Evolutionary conservation across 1,284 basidiomycete genomes (phyloP).

Genomic region (Schizophyllum commune): DNA sequence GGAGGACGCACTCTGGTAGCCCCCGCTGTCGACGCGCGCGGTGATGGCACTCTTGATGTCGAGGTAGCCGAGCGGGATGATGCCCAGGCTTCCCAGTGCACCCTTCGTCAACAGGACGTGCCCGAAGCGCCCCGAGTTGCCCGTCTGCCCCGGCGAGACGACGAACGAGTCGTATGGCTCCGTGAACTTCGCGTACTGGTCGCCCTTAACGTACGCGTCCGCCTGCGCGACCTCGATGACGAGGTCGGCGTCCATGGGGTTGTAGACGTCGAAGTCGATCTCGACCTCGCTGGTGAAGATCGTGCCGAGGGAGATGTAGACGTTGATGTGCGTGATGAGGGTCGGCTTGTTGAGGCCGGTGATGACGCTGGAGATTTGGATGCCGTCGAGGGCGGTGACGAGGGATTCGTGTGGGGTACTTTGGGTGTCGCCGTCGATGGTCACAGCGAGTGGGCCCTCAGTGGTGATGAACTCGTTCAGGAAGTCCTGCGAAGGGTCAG

Average conservation of each 20-base stretch:
- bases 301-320: slow-evolving; percentile 41
- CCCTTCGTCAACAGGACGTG: slow-evolving; percentile 55
- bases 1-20: slow-evolving; percentile 29
- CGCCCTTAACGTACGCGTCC: slow-evolving; percentile 43
- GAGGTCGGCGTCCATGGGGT: slow-evolving; percentile 51
- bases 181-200: slow-evolving; percentile 49
- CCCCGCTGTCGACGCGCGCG: slow-evolving; percentile 37
- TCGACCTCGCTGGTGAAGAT: slow-evolving; percentile 43
- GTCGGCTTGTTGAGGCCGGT: slow-evolving; percentile 29
- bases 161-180: slow-evolving; percentile 46
- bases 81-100: slow-evolving; percentile 41
- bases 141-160: slow-evolving; percentile 47
- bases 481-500: slow-evolving; percentile 34
- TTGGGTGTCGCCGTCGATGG: slow-evolving; percentile 48
- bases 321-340: slow-evolving; percentile 41
- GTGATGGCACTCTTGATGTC: slow-evolving; percentile 47
- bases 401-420: slow-evolving; percentile 64
- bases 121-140: slow-evolving; percentile 45
- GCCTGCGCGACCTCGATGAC: slow-evolving; percentile 49
- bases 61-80: slow-evolving; percentile 44
- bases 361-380: slow-evolving; percentile 43
- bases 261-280: slow-evolving; percentile 51
- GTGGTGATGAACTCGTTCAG: slow-evolving; percentile 49
- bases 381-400: slow-evolving; percentile 45
- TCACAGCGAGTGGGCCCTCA: slow-evolving; percentile 36